Evolutionary conservation across 2,329 filamentous ascomycete genomes (phyloP).

Genomic region (Alternaria dauci): DNA sequence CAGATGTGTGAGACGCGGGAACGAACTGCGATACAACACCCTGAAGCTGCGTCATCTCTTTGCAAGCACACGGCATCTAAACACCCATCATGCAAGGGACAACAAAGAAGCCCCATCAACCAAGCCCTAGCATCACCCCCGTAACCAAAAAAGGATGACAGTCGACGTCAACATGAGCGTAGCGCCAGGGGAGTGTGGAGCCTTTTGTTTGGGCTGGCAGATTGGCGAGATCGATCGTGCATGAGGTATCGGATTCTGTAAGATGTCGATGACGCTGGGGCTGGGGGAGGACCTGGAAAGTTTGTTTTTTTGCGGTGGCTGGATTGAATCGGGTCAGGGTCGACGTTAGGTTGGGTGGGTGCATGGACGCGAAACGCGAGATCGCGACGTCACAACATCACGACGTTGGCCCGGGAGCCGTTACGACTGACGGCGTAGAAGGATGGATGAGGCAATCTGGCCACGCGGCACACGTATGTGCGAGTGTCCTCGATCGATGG

Average conservation of each 20-base stretch:
- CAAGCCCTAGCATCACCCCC: not conserved
- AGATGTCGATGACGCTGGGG: constrained; percentile 26
- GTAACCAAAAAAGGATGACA: constrained; percentile 10
- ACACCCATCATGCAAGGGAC: constrained; percentile 1
- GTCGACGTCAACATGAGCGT: constrained; percentile 35
- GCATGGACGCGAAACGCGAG: constrained; percentile 31
- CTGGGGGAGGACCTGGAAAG: constrained; percentile 8
- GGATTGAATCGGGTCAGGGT: constrained; percentile 9
- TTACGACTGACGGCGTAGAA: constrained; percentile 3
- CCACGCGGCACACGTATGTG: not conserved
- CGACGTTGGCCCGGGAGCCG: constrained; percentile 16
- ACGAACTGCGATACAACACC: not conserved
- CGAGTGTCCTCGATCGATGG: not conserved
- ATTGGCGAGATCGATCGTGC: constrained; percentile 37
- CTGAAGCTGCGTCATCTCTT: constrained; percentile 9
- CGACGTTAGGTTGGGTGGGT: constrained; percentile 10
- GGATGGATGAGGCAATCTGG: not conserved
- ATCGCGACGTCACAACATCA: constrained; percentile 25
- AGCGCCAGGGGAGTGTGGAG: constrained; percentile 33
- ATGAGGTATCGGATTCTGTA: constrained; percentile 21
- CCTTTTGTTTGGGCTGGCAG: constrained; percentile 23
- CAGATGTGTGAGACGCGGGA: not conserved
- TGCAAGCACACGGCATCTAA: not conserved
- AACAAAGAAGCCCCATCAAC: not conserved
- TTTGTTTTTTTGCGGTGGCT: constrained; percentile 23